phyloP scores from a whole-genome alignment of 257 asterid genomes.

The Solanum ossicruentum region DNA sequence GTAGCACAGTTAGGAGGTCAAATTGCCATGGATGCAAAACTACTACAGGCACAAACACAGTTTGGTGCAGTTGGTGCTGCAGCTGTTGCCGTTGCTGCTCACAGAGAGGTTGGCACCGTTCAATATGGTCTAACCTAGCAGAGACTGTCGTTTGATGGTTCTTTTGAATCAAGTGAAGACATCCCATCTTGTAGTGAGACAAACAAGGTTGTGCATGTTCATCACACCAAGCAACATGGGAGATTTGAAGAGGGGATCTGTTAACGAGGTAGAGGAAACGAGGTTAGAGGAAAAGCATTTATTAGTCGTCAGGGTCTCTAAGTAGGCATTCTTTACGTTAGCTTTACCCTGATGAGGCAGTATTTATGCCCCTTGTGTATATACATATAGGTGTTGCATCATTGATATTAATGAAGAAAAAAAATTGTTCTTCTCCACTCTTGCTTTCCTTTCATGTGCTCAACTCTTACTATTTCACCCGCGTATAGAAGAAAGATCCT shows the following conservation, averaged over 20 bases:
- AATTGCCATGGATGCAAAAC: slow-evolving; percentile 44
- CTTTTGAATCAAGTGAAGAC: background rate
- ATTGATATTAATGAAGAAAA: background rate
- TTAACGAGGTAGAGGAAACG: background rate
- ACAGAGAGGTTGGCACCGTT: slow-evolving; percentile 50
- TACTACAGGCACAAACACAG: slow-evolving; percentile 69
- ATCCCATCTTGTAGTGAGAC: background rate
- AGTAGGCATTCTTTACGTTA: background rate
- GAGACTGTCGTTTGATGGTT: background rate
- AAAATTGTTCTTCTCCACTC: background rate
- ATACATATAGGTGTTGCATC: background rate
- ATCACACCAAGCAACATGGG: background rate
- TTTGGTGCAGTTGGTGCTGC: slow-evolving; percentile 54
- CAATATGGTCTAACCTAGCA: slow-evolving; percentile 46
- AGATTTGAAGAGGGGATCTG: background rate
- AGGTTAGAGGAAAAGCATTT: background rate
- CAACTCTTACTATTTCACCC: background rate
- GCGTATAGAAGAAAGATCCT: background rate
- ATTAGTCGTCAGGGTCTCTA: background rate
- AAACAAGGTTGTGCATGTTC: background rate
- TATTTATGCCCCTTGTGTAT: background rate
- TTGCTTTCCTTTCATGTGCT: background rate
- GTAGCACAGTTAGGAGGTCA: slow-evolving; percentile 31
- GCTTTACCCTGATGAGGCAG: background rate
- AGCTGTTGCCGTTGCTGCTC: slow-evolving; percentile 51